Evolutionary conservation across 1,139 yeast genomes (phyloP), one percentile per base, ranked within the genome.

Genomic region (Hyphopichia khmerensis): DNA sequence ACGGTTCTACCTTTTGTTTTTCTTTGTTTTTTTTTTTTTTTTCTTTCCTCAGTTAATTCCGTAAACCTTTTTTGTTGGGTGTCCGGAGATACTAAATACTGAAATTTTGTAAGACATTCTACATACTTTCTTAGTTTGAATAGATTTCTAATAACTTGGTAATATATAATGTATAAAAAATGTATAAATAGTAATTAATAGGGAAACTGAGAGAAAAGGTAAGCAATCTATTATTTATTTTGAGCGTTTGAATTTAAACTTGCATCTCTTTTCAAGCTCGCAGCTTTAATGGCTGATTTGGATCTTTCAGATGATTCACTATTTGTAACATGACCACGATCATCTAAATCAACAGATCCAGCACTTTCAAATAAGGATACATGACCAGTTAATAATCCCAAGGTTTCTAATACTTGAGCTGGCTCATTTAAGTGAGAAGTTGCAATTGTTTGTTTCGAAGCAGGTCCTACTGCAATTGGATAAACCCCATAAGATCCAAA

Each of bases 391-490:
- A 90, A 69, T 43, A 86, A 69, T 1, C 95, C 96, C 50, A 93
- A 68, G 1, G 96, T 87, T 46, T 89, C 96, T 47, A 91, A 65
- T 1, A 91, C 97, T 53, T 87, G 90, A 21, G 78, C 70, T 3
- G 98, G 97, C 59, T 89, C 96, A 40, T 85, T 77, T 56, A 93
- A 72, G 62, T 93, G 97, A 40, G 96, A 82, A 34, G 87, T 84
- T 0, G 99, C 99, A 27, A 84, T 78, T 0, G 99, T 93, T 53
- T 81, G 76, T 60, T 91, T 91, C 17, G 90, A 83, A 1, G 97
- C 95, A 2, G 98, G 96, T 0, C 99, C 99, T 36, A 93, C 96
- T 16, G 96, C 88, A 29, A 89, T 93, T 0, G 98, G 91, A 59
- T 84, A 91, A 18, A 87, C 72, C 2, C 93, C 93, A 55, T 75